Base-by-base conservation (phyloP, 2,329 filamentous ascomycete species). In the Fusarium neocosmosporiellum region DNA sequence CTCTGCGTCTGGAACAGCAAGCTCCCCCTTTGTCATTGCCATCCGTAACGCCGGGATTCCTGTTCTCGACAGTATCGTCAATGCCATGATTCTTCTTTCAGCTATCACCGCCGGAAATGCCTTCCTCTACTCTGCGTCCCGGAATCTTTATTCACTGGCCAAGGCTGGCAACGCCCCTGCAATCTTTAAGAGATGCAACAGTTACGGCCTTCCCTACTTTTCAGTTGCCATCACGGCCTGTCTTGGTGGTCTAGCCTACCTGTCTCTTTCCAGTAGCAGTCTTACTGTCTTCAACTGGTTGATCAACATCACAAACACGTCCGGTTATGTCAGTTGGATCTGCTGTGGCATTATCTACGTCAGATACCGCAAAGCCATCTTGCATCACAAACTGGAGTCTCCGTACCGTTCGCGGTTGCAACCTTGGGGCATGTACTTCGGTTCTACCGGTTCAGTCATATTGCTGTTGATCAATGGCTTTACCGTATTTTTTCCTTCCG, bases 391-490 rank as follows among this genome's bases (percentile, higher is more conserved):
- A 34, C 50, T 50, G 6, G 24, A 50, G 27, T 54, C 46, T 20
- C 50, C 50, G 2, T 54, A 54, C 50, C 27, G 24, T 14, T 54
- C 50, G 10, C 18, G n/a, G 7, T 5, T 54, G 8, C 50, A 54
- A 9, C 50, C 50, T 1, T 54, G 29, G 46, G 46, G 46, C 5
- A 50, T 50, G 27, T 33, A 54, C 27, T 54, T 33, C 13, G 27
- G 50, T 2, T 33, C n/a, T 14, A 20, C n/a, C 1, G 60, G 50
- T 4, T 70, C 67, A 8, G 24, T 50, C 1, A 22, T 70, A 36
- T 81, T 92, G 27, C 82, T 82, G 3, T 78, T 92, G 3, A 85
- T 91, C 75, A 92, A 91, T 69, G 91, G 91, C 1, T 92, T 92
- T 77, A 37, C 22, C 2, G 69, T 76, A 9, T 77, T 78, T 50